These are phyloP conservation scores for Diatrype stigma DNA, from an alignment of 2,329 filamentous ascomycete species.

Conservation along the genomic window DNA sequence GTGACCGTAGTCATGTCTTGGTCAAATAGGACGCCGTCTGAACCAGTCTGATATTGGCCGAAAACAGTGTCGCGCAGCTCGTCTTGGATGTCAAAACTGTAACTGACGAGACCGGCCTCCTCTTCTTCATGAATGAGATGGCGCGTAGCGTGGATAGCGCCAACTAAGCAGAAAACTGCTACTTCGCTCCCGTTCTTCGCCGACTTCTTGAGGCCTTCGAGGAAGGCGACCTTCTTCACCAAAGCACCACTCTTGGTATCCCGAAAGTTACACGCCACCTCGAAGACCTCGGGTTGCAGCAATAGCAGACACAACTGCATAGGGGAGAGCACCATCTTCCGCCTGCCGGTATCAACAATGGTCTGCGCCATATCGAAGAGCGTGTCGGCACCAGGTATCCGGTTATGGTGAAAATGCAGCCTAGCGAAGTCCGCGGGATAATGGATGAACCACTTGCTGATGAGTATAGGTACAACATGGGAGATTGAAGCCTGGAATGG, in stretches of 20 bases:
- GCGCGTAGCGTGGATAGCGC: conserved; percentile 57
- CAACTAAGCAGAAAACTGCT: conserved; percentile 62
- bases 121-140: conserved; percentile 62
- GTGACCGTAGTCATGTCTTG: conserved; percentile 62
- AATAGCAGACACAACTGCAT: conserved; percentile 61
- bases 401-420: conserved; percentile 55
- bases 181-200: conserved; percentile 62
- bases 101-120: conserved; percentile 61
- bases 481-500: conserved; percentile 61
- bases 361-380: conserved; percentile 66
- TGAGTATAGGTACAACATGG: conserved; percentile 57
- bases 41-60: conserved; percentile 42
- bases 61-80: conserved; percentile 65
- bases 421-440: conserved; percentile 62
- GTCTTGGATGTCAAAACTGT: conserved; percentile 65
- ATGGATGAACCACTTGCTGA: conserved; percentile 62
- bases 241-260: conserved; percentile 60
- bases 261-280: conserved; percentile 63
- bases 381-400: conserved; percentile 63
- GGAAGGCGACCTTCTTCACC: conserved; percentile 61
- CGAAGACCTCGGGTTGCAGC: conserved; percentile 64
- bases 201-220: conserved; percentile 60
- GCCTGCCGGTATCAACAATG: conserved; percentile 53
- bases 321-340: conserved; percentile 54
- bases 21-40: conserved; percentile 51